phyloP scores from a whole-genome alignment of 139 green algal genomes.

The Medakamo hakoo region DNA sequence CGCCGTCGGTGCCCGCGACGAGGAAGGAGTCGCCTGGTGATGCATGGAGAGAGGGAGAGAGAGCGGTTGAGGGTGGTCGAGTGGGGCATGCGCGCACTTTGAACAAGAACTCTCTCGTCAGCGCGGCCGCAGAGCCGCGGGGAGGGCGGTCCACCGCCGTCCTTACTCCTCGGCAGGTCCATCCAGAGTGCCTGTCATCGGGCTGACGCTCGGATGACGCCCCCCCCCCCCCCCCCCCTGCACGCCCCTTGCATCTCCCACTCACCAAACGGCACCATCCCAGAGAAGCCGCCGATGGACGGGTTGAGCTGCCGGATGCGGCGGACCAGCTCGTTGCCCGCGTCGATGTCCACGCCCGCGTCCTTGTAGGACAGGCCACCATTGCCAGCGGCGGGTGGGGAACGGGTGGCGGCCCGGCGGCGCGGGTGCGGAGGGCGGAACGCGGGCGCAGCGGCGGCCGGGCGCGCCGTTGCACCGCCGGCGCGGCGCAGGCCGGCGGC shows the following conservation, averaged over 20 bases:
- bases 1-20: slow-evolving; percentile 90
- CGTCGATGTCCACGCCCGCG: slow-evolving; percentile 93
- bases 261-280: slow-evolving; percentile 86
- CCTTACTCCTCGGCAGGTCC: too few relatives aligned
- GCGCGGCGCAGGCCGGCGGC: neutral
- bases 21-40: slow-evolving; percentile 74
- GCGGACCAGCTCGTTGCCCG: slow-evolving; percentile 85
- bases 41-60: neutral
- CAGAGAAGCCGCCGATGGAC: slow-evolving; percentile 86
- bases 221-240: neutral
- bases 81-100: neutral
- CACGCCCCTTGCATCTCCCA: too few relatives aligned
- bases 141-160: too few relatives aligned
- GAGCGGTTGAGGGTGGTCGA: neutral
- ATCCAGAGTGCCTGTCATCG: too few relatives aligned
- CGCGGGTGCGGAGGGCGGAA: neutral
- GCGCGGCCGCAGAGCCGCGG: too few relatives aligned
- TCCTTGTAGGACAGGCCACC: slow-evolving; percentile 62
- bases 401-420: neutral
- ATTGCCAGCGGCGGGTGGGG: neutral
- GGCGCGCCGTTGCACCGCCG: slow-evolving; percentile 1
- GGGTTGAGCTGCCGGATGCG: slow-evolving; percentile 86
- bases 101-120: too few relatives aligned
- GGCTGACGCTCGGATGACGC: neutral
- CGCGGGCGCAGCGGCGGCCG: neutral